Base-by-base conservation (phyloP, 2,329 filamentous ascomycete species). In the Aspergillus terreus region DNA sequence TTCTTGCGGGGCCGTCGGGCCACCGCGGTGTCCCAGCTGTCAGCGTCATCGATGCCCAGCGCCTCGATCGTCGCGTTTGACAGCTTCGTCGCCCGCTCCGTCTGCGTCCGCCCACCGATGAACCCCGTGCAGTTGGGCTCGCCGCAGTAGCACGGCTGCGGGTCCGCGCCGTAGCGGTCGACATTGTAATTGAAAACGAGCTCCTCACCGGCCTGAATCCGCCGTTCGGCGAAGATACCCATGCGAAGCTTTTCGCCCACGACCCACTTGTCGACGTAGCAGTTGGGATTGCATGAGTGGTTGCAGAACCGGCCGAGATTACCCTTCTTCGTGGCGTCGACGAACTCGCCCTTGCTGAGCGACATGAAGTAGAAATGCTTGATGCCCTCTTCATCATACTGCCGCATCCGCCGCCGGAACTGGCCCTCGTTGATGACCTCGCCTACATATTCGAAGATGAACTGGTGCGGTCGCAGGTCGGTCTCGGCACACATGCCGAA, bases 351-450 rank as follows among this genome's bases (percentile, higher is more conserved):
- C 71, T 95, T 95, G 67, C 85, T 95, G 56, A 99, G 84, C 25
- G 94, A 97, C 94, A 99, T 99, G 77, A 99, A 99, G 74, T 99
- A 99, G 71, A 99, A 99, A 73, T 99, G 94, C 71, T 95, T 96
- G 79, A 99, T 96, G 55, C 92, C 92, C 70, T 97, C 90, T 44
- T 94, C 82, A 67, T 96, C 91, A 72, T 99, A 99, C 65, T 95
- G 88, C 36, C 90, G 77, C 85, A 95, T 96, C 55, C 94, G 90
- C 52, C 85, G 84, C 50, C 91, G 88, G 67, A 97, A 97, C 10
- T 87, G 87, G 27, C 83, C 81, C 73, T 99, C 92, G 63, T 95
- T 92, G 69, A 99, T 96, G 62, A 97, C 94, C 73, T 99, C 94
- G 62, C 94, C 94, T 62, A 99, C 92, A 71, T 99, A 99, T 74